Evolutionary conservation across 345 rosid species (phyloP), one percentile per base, ranked within the genome.

Genomic region (Arabidopsis suecica): DNA sequence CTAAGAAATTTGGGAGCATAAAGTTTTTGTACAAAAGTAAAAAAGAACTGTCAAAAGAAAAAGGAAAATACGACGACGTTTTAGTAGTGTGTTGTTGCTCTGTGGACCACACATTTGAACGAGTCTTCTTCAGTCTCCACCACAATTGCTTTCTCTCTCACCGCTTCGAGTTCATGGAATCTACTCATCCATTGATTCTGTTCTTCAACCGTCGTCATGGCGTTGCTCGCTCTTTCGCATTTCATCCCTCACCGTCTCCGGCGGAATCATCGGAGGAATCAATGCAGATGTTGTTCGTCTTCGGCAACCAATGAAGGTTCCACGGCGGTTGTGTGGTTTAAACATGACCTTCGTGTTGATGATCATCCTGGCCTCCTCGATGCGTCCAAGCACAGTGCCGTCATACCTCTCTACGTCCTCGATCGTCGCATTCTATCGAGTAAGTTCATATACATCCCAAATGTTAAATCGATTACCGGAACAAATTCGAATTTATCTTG

Each of bases 261-360:
- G 20, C 69, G 59, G 25, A 70, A 48, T 69, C 65, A 32, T 20
- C 71, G 50, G 38, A 37, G 61, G 0, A 61, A 16, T 1, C 72
- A 42, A 30, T 69, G 61, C 80, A 49, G 23, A 34, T 80, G 84
- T 54, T 68, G 78, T 54, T 59, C 44, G 14, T 71, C 73, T 16
- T 40, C 77, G 11, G 40, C 56, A 13, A 44, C 80, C 10, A 20
- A 38, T 12, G 78, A 76, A 32, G 12, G n/a, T 71, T 86, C 83
- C 62, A 73, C 85, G 34, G 94, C 91, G 55, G 78, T 91, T 76
- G 74, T 91, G 69, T 93, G 98, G 98, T 91, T 87, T 81, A 93
- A 93, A 81, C 97, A 93, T 65, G 98, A 93, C 60, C 91, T 91
- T 45, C 97, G 96, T 74, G 66, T 89, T 68, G 89, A 91, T 56